These are phyloP conservation scores for Cenchrus purpureus DNA, from an alignment of 176 grass and related monocot species.

Conservation along the genomic window DNA sequence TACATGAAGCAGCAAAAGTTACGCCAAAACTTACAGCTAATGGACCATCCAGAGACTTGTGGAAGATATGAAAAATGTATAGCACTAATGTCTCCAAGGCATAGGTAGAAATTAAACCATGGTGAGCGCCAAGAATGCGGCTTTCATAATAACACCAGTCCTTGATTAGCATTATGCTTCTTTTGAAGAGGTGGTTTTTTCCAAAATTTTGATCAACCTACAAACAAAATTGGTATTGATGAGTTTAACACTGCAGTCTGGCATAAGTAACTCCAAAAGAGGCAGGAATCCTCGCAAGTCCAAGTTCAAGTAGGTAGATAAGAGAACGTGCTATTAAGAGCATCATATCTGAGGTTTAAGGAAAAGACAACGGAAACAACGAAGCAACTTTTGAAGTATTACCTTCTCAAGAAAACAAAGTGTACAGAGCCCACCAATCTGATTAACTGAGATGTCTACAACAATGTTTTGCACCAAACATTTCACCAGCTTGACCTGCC, in stretches of 20 bases:
- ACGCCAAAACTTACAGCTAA: slow-evolving; percentile 61
- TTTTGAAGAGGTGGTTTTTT: slow-evolving; percentile 81
- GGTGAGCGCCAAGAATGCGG: slow-evolving; percentile 93
- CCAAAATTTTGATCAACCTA: slow-evolving; percentile 79
- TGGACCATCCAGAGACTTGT: slow-evolving; percentile 67
- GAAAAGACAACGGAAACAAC: not conserved
- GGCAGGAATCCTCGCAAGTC: not conserved
- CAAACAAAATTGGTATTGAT: slow-evolving; percentile 38
- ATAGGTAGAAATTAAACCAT: slow-evolving; percentile 95
- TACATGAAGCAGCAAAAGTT: not conserved
- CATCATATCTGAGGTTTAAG: slow-evolving; percentile 33
- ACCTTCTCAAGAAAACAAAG: slow-evolving; percentile 98
- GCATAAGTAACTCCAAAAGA: slow-evolving; percentile 7
- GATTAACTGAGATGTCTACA: slow-evolving; percentile 97
- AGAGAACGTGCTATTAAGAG: not conserved
- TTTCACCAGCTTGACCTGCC: slow-evolving; percentile 93
- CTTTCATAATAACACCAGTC: slow-evolving; percentile 97
- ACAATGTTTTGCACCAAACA: slow-evolving; percentile 88
- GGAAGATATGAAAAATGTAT: slow-evolving; percentile 84
- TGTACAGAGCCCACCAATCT: slow-evolving; percentile 80
- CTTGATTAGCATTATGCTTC: slow-evolving; percentile 94
- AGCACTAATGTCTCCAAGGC: slow-evolving; percentile 88
- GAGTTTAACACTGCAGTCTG: slow-evolving; percentile 9
- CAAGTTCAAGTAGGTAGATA: not conserved
- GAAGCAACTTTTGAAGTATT: slow-evolving; percentile 27